Evolutionary conservation across 169 alveolate species (phyloP).

Genomic region (Eimeria necatrix): DNA sequence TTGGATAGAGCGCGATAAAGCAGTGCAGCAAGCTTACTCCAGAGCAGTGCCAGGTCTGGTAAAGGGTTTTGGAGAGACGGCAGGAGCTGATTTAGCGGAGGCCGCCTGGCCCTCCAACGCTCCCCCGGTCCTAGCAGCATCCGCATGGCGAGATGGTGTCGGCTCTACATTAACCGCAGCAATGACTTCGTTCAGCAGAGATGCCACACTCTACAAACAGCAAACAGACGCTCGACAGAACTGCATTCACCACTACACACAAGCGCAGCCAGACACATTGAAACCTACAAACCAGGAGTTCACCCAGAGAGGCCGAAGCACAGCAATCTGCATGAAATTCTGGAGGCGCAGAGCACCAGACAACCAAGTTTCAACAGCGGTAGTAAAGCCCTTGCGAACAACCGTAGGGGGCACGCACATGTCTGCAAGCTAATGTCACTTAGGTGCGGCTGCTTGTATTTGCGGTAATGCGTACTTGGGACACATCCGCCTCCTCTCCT

Average conservation of each 20-base stretch:
- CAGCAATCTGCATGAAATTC: too few species aligned
- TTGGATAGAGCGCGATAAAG: background rate
- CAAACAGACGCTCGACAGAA: too few species aligned
- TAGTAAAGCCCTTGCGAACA: too few species aligned
- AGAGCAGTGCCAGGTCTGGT: background rate
- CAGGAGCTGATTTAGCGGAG: background rate
- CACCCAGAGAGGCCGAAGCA: too few species aligned
- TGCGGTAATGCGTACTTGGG: background rate
- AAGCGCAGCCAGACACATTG: too few species aligned
- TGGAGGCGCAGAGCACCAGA: too few species aligned
- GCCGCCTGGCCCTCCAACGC: slow-evolving; percentile 4
- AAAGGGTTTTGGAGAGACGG: background rate
- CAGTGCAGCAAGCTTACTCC: slow-evolving; percentile 12
- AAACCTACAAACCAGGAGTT: too few species aligned
- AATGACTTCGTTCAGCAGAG: slow-evolving; percentile 16
- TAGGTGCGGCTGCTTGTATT: too few species aligned
- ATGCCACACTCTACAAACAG: slow-evolving; percentile 11
- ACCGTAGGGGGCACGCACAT: too few species aligned
- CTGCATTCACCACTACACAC: too few species aligned
- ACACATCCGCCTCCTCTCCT: slow-evolving; percentile 5
- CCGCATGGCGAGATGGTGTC: background rate
- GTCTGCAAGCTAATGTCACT: too few species aligned
- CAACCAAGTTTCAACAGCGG: too few species aligned
- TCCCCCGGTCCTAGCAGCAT: background rate
- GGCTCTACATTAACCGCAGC: background rate